Conservation (phyloP, 495 filamentous ascomycete genomes). For the Umbilicaria muhlenbergii region DNA sequence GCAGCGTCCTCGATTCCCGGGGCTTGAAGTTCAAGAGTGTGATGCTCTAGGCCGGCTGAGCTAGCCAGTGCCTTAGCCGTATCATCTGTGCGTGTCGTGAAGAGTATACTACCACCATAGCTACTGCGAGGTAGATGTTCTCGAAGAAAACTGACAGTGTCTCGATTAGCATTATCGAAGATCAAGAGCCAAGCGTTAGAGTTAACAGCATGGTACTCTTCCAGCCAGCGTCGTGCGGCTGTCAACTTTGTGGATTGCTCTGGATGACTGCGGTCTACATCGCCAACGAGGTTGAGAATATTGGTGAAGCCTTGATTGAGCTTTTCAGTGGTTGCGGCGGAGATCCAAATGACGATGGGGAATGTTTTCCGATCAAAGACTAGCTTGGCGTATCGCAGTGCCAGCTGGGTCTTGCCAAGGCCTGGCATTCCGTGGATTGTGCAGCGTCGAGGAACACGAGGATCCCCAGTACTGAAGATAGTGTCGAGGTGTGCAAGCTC, state of each 20-base stretch:
- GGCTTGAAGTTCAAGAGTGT: too few relatives aligned
- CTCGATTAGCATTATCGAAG: constrained; percentile 23
- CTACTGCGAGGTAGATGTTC: not conserved
- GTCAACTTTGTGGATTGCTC: too few relatives aligned
- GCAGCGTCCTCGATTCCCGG: too few relatives aligned
- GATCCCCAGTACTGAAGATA: too few relatives aligned
- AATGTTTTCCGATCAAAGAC: constrained; percentile 14
- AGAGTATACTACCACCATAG: constrained; percentile 19
- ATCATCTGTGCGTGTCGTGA: constrained; percentile 24
- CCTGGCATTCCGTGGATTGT: not conserved
- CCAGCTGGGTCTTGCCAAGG: constrained; percentile 33
- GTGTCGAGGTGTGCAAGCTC: too few relatives aligned
- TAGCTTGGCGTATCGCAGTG: constrained; percentile 30
- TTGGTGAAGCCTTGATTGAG: constrained; percentile 27
- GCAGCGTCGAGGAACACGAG: too few relatives aligned
- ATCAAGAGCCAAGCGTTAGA: constrained; percentile 17
- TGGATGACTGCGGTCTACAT: not conserved
- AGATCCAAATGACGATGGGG: constrained; percentile 30
- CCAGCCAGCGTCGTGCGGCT: constrained; percentile 1
- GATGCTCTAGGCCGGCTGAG: too few relatives aligned
- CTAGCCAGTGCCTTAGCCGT: constrained; percentile 4
- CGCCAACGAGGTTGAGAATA: constrained; percentile 4
- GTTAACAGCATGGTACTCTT: not conserved
- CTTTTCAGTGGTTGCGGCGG: constrained; percentile 17
- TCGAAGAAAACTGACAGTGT: constrained; percentile 11